These are phyloP conservation scores for Umbellularia californica DNA, from an alignment of 164 flowering plant genomes.

Conservation along the genomic window DNA sequence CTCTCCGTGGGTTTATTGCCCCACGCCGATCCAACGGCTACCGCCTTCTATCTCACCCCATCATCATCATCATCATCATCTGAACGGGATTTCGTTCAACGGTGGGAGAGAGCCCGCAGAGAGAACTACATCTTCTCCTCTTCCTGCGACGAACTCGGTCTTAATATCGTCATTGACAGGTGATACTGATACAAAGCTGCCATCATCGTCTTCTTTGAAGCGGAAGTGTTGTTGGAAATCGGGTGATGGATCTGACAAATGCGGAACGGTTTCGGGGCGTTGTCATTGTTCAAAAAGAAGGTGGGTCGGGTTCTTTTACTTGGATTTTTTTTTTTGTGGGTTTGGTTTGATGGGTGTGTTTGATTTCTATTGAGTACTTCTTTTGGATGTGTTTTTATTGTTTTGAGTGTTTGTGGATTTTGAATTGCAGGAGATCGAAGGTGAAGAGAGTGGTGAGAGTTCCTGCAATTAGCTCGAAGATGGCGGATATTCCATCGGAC, in stretches of 20 bases:
- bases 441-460: slow-evolving; percentile 77
- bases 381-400: background rate
- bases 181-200: slow-evolving; percentile 48
- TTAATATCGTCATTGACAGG: slow-evolving; percentile 65
- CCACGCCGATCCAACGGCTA: slow-evolving; percentile 65
- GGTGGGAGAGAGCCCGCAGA: background rate
- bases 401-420: background rate
- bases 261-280: slow-evolving; percentile 45
- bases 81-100: slow-evolving; percentile 2
- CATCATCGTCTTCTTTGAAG: slow-evolving; percentile 44
- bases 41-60: slow-evolving; percentile 65
- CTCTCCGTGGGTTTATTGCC: slow-evolving; percentile 9
- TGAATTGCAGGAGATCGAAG: slow-evolving; percentile 49
- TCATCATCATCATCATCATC: slow-evolving; percentile 47
- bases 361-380: background rate
- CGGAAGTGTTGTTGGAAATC: slow-evolving; percentile 57
- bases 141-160: slow-evolving; percentile 42
- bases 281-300: slow-evolving; percentile 93
- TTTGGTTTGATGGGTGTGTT: background rate
- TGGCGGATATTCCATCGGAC: slow-evolving; percentile 93
- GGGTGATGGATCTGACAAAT: slow-evolving; percentile 48
- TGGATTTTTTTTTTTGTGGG: background rate
- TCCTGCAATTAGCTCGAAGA: slow-evolving; percentile 87
- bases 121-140: slow-evolving; percentile 42
- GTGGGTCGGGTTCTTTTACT: slow-evolving; percentile 22